These are phyloP conservation scores for Apiotrichum gracile DNA, from an alignment of 1,284 basidiomycete genomes.

Conservation along the genomic window DNA sequence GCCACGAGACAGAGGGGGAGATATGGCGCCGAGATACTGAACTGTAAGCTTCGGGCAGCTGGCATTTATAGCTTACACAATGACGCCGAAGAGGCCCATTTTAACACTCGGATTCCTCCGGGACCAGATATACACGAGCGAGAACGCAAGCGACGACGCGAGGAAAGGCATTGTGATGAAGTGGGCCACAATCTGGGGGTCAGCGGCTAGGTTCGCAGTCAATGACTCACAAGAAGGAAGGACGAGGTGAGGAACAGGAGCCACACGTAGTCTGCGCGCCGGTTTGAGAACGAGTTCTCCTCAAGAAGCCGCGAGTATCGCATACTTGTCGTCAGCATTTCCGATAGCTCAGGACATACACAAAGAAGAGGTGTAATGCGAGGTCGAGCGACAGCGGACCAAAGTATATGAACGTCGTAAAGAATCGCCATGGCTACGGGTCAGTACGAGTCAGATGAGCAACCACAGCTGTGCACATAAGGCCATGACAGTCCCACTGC, in stretches of 20 bases:
- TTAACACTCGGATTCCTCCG: slow-evolving; percentile 85
- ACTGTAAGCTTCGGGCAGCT: slow-evolving; percentile 3
- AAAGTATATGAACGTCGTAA: slow-evolving; percentile 95
- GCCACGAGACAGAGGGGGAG: slow-evolving; percentile 82
- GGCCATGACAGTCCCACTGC: too few species aligned
- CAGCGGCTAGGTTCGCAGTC: not conserved
- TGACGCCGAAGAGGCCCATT: slow-evolving; percentile 89
- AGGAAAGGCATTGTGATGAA: slow-evolving; percentile 79
- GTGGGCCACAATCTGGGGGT: slow-evolving; percentile 67
- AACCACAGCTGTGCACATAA: not conserved
- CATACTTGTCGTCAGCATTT: slow-evolving; percentile 57
- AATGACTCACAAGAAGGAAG: slow-evolving; percentile 68
- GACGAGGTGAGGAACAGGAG: slow-evolving; percentile 70
- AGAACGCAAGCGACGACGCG: slow-evolving; percentile 64
- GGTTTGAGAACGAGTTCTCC: slow-evolving; percentile 87
- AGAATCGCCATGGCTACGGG: slow-evolving; percentile 73
- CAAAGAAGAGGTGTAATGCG: slow-evolving; percentile 95
- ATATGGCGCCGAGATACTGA: slow-evolving; percentile 84
- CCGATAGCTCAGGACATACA: slow-evolving; percentile 56
- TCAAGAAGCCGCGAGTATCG: slow-evolving; percentile 92
- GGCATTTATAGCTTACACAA: slow-evolving; percentile 53
- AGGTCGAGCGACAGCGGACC: slow-evolving; percentile 90
- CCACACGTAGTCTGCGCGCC: slow-evolving; percentile 89
- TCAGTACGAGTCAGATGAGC: not conserved
- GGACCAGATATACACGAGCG: slow-evolving; percentile 96